Percentiles rank a stretch among this genome's conserved stretches.
phyloP scores from a whole-genome alignment of 1,139 yeast species.

The Chernovozyma sophiae-reginae region DNA sequence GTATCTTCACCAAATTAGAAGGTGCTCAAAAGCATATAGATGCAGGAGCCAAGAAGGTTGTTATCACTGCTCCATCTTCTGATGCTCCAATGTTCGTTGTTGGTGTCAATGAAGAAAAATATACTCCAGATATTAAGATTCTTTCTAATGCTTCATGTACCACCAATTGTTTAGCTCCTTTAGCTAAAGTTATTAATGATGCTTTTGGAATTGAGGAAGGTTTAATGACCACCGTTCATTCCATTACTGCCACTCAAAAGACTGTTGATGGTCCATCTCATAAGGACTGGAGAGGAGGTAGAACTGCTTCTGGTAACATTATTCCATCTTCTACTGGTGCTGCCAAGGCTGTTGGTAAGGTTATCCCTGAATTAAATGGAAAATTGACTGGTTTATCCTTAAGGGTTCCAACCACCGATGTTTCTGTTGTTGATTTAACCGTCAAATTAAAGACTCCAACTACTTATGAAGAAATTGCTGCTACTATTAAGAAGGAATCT shows the following conservation, averaged over 20 bases:
- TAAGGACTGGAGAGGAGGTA: slow-evolving; percentile 88
- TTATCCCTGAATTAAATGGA: slow-evolving; percentile 71
- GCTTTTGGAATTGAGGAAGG: slow-evolving; percentile 70
- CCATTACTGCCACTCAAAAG: slow-evolving; percentile 79
- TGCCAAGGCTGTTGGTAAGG: slow-evolving; percentile 82
- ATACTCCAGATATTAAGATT: slow-evolving; percentile 59
- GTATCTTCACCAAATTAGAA: slow-evolving; percentile 68
- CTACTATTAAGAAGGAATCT: slow-evolving; percentile 58
- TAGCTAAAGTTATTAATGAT: slow-evolving; percentile 72
- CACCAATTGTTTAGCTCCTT: slow-evolving; percentile 78
- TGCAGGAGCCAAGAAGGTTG: slow-evolving; percentile 79
- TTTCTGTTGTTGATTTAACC: slow-evolving; percentile 46
- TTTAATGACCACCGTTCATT: slow-evolving; percentile 78
- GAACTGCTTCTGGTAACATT: slow-evolving; percentile 78
- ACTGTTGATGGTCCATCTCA: slow-evolving; percentile 80
- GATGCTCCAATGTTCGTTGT: slow-evolving; percentile 79
- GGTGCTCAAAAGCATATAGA: slow-evolving; percentile 68
- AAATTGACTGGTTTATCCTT: slow-evolving; percentile 76
- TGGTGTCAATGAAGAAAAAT: slow-evolving; percentile 68
- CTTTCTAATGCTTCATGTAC: slow-evolving; percentile 79
- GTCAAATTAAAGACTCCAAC: slow-evolving; percentile 54
- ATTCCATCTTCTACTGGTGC: slow-evolving; percentile 84
- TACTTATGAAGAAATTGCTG: slow-evolving; percentile 66
- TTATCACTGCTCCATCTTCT: slow-evolving; percentile 75
- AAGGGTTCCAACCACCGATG: slow-evolving; percentile 78